Evolutionary conservation across 2,329 filamentous ascomycete species (phyloP).

Genomic region (Talaromyces sp.): DNA sequence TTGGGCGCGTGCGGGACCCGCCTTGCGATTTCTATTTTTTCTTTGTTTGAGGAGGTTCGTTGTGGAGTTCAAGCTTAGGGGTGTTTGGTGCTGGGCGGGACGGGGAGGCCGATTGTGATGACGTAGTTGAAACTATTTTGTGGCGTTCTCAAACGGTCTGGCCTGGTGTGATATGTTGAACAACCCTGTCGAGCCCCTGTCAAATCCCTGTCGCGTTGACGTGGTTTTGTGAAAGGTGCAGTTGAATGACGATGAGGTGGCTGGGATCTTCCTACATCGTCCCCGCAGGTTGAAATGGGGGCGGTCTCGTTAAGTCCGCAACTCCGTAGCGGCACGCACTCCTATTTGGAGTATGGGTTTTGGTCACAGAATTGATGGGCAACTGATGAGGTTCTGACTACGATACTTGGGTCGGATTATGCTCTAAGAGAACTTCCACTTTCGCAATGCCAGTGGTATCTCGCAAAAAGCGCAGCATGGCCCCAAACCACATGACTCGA

Average conservation of each 20-base stretch:
- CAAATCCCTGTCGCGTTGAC: too few species aligned
- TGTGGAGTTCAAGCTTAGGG: neutral
- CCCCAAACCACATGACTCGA: slow-evolving; percentile 7
- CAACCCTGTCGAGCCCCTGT: neutral
- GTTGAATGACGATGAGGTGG: neutral
- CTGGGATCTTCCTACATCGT: neutral
- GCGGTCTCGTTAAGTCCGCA: neutral
- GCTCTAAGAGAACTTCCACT: neutral
- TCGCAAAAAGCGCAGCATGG: slow-evolving; percentile 9
- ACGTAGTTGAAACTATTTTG: too few species aligned
- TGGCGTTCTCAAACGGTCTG: too few species aligned
- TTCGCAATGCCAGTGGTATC: slow-evolving; percentile 15
- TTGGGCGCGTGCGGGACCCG: neutral
- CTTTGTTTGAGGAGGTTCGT: too few species aligned
- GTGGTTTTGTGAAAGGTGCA: neutral
- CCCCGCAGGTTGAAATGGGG: neutral
- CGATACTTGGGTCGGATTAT: neutral
- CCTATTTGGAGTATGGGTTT: too few species aligned
- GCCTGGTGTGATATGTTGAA: too few species aligned
- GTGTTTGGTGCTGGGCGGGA: too few species aligned
- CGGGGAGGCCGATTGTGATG: too few species aligned
- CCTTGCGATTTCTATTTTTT: neutral
- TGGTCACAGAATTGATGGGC: too few species aligned
- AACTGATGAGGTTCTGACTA: too few species aligned
- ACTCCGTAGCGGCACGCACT: neutral